Evolutionary conservation across 352 stramenopile genomes (phyloP).

Genomic region (Globisporangium barbulae): DNA sequence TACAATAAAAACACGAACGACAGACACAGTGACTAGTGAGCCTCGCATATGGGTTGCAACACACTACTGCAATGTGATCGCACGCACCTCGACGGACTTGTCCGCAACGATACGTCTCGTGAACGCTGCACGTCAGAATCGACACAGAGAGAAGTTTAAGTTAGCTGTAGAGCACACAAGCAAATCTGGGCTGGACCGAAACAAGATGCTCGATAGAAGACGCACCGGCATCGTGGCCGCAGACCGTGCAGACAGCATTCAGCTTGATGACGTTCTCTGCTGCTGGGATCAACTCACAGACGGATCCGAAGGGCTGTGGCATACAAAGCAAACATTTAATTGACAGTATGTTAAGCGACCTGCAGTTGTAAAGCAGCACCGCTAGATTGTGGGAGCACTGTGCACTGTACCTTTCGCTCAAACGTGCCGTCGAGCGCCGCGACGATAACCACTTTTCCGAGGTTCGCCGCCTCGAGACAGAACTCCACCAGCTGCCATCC

Average conservation of each 20-base stretch:
- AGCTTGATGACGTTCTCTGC: constrained; percentile 83
- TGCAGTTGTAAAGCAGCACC: no score
- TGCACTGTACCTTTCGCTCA: constrained; percentile 49
- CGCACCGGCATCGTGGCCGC: constrained; percentile 62
- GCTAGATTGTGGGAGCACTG: no score
- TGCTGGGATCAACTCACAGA: constrained; percentile 67
- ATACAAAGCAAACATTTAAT: constrained; percentile 7
- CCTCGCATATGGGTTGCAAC: background rate
- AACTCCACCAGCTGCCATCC: constrained; percentile 61
- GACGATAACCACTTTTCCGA: constrained; percentile 79
- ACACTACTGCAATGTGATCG: background rate
- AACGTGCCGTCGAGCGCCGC: constrained; percentile 74
- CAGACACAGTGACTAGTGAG: background rate
- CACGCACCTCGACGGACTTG: constrained; percentile 60
- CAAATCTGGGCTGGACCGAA: background rate
- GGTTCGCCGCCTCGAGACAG: constrained; percentile 61
- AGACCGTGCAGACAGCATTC: constrained; percentile 81
- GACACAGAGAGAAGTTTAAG: constrained; percentile 4
- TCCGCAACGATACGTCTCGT: constrained; percentile 69
- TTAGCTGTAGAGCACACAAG: background rate
- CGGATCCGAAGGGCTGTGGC: constrained; percentile 58
- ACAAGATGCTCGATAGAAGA: background rate
- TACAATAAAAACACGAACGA: background rate
- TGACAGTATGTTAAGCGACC: background rate
- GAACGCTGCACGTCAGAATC: constrained; percentile 40